Base-by-base conservation (phyloP, 23 red algal species). In the Gracilaria domingensis region DNA sequence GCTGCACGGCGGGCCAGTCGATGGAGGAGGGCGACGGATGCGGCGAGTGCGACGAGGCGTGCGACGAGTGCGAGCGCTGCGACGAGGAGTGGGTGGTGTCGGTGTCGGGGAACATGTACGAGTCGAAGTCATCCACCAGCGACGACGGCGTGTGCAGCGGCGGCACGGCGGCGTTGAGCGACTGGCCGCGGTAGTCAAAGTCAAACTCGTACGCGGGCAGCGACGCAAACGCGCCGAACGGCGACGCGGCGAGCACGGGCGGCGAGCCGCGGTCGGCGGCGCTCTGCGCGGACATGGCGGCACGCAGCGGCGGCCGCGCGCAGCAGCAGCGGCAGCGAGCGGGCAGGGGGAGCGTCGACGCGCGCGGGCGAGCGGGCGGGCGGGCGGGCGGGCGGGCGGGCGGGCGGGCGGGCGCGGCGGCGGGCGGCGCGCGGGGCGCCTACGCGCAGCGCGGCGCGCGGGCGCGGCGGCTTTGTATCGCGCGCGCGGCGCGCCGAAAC, bases 51-150 rank as follows among this genome's bases (percentile, higher is more conserved):
- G 45, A 66, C 73, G 32, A 44, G 36, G 86, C 12, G 3, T 71
- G 86, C 51, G 86, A 57, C 23, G 50, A 30, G 7, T 36, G 86
- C 13, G 42, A 36, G 53, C 58, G 37, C 20, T 70, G 48, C 17
- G 88, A 54, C 77, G 88, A 45, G 44, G 75, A 25, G 21, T 71
- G 57, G 32, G 79, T 54, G 75, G 50, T n/a, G 8, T 45, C 54
- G 86, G 50, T 30, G 55, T 78, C 72, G 23, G 88, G 88, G 59
- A 91, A 91, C 76, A 91, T 91, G 37, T 81, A 83, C 8, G 75
- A 82, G 25, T 81, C 66, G 65, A 83, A 91, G 57, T 91, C 88
- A 55, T 81, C 61, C 12, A 83, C 77, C 35, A 76, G 88, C 1
- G 81, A 73, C 20, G 67, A 73, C 0, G 67, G 35, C 17, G 67